Evolutionary conservation across 2,329 filamentous ascomycete genomes (phyloP).

Genomic region (Fusarium sterilihyphosum): DNA sequence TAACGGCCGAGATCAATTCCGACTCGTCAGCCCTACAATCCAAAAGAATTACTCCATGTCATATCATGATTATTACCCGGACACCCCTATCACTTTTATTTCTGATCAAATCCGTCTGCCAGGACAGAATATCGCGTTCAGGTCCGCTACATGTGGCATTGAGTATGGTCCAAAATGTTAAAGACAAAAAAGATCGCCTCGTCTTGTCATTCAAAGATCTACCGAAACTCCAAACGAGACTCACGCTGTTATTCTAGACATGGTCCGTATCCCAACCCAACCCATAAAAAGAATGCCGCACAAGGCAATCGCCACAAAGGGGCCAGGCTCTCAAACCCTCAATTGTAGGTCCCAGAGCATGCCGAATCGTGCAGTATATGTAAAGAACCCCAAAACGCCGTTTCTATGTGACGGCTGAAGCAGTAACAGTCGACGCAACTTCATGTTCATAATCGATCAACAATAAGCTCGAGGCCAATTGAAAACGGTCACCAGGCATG

Average conservation of each 20-base stretch:
- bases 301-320: background rate
- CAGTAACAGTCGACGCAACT: background rate
- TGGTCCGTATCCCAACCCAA: background rate
- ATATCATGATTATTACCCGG: background rate
- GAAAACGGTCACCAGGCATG: background rate
- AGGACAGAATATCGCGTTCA: too few relatives aligned
- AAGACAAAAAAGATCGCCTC: background rate
- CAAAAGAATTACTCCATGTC: background rate
- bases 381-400: conserved; percentile 13
- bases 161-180: accelerated
- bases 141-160: background rate
- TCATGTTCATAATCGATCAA: background rate
- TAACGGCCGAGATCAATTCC: background rate
- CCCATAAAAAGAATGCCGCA: background rate
- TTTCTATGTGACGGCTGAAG: background rate
- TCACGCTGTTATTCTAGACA: conserved; percentile 12
- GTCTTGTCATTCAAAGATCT: background rate
- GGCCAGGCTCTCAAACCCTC: background rate
- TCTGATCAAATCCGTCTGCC: background rate
- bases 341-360: background rate
- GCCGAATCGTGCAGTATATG: background rate
- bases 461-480: background rate
- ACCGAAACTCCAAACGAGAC: conserved; percentile 21
- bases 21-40: background rate
- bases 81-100: background rate